phyloP scores from a whole-genome alignment of 2,329 filamentous ascomycete species.

The Aspergillus ruber region DNA sequence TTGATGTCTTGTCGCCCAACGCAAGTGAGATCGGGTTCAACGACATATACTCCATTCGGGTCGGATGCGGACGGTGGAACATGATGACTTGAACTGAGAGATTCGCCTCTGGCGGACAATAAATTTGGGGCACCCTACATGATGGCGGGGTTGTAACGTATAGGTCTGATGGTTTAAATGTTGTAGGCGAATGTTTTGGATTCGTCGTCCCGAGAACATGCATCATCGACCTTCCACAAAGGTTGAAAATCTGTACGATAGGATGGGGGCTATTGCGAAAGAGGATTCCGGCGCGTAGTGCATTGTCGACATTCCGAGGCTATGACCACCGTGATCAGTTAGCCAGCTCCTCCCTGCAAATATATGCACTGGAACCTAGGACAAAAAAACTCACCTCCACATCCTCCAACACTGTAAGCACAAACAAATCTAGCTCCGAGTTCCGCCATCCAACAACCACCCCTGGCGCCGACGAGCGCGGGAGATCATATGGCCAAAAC shows the following conservation, averaged over 20 bases:
- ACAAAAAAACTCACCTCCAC: slow-evolving; percentile 63
- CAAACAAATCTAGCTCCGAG: slow-evolving; percentile 81
- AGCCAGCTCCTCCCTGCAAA: not conserved
- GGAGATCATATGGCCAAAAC: slow-evolving; percentile 92
- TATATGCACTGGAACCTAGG: not conserved
- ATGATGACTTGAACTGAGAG: slow-evolving; percentile 79
- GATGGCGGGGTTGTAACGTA: slow-evolving; percentile 50
- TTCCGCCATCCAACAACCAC: slow-evolving; percentile 96
- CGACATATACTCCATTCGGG: slow-evolving; percentile 93
- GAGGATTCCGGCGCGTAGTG: slow-evolving; percentile 74
- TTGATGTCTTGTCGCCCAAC: slow-evolving; percentile 62
- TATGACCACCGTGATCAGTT: slow-evolving; percentile 26
- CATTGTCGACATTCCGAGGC: slow-evolving; percentile 77
- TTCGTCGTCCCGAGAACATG: slow-evolving; percentile 84
- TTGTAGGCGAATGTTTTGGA: slow-evolving; percentile 40
- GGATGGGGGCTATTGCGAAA: slow-evolving; percentile 77
- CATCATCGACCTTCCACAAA: slow-evolving; percentile 77
- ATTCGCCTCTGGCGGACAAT: slow-evolving; percentile 58
- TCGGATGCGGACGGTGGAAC: slow-evolving; percentile 79
- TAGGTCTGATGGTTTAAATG: slow-evolving; percentile 64
- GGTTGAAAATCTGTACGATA: slow-evolving; percentile 69
- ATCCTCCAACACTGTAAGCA: slow-evolving; percentile 81
- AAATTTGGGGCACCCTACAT: slow-evolving; percentile 61
- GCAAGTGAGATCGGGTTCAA: slow-evolving; percentile 82
- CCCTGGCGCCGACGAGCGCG: slow-evolving; percentile 64